Base-by-base conservation (phyloP, 116 monocot species). In the Dioscorea cayenensis region DNA sequence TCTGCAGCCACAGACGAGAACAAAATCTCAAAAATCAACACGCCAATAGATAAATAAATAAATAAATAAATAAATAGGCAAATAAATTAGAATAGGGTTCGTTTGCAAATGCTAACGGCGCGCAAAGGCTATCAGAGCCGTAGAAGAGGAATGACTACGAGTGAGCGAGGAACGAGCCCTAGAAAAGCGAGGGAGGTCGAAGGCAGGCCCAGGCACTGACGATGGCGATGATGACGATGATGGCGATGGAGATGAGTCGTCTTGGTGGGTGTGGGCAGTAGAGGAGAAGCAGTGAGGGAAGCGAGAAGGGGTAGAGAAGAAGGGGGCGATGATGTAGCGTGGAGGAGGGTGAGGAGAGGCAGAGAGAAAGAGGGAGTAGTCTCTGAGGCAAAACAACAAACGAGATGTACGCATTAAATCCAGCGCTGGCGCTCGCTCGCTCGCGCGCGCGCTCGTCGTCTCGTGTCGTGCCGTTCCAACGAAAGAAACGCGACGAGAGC, bases 1-100 rank as follows among this genome's bases (percentile, higher is more conserved):
- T 60, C 89, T 89, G 81, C 75, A 74, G 6, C 55, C 21, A 29
- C 13, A 11, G 28, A 49, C 22, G n/a, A 61, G 35, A 70, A 17
- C 9, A 36, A 65, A 63, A 51, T 20, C 58, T 11, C 21, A 60
- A 60, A 61, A 60, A n/a, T 36, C 13, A 17, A 70, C 27, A 52
- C 16, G 6, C 21, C 19, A 22, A 71, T 25, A 25, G 1, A 25
- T 25, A 25, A 25, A 25, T 25, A 25, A 25, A 25, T 25, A 25
- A 25, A 25, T 25, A 25, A 25, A 25, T 25, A 25, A 25, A 25
- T 25, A 25, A 25, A 25, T 25, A 0, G 25, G 1, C 25, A 25
- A 25, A 25, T 25, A 25, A 25, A 25, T 25, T 16, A 23, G 19
- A 32, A 21, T 43, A 9, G 28, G 18, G 25, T 11, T 60, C 9